Evolutionary conservation across 1,284 basidiomycete species (phyloP).

Genomic region (Porodaedalea pini): DNA sequence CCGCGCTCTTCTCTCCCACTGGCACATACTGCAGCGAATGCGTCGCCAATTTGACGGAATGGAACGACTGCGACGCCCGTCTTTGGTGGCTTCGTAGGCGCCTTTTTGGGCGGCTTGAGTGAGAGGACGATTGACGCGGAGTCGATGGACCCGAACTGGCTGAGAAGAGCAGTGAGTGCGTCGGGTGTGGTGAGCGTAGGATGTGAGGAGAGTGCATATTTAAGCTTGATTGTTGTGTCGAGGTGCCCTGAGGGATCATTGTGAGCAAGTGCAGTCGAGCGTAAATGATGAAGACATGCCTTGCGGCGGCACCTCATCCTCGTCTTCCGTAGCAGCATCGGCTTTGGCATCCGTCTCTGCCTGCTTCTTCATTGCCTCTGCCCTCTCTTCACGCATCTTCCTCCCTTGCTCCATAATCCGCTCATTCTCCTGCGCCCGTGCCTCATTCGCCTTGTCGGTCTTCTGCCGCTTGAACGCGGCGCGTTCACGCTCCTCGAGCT

Average conservation of each 20-base stretch:
- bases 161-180: conserved; percentile 49
- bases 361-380: conserved; percentile 47
- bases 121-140: conserved; percentile 60
- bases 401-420: conserved; percentile 77
- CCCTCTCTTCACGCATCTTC: conserved; percentile 64
- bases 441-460: conserved; percentile 55
- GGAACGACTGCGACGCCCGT: conserved; percentile 67
- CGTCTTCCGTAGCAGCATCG: conserved; percentile 34
- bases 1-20: conserved; percentile 49
- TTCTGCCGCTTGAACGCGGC: conserved; percentile 68
- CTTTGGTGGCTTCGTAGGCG: conserved; percentile 50
- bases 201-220: conserved; percentile 55
- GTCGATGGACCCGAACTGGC: conserved; percentile 60
- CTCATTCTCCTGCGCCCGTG: conserved; percentile 62
- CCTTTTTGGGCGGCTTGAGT: conserved; percentile 57
- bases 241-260: conserved; percentile 45
- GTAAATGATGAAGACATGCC: conserved; percentile 37
- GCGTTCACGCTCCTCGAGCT: conserved; percentile 79
- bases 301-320: conserved; percentile 41
- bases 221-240: conserved; percentile 72
- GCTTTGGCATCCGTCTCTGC: conserved; percentile 37
- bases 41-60: conserved; percentile 68
- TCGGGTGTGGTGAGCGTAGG: conserved; percentile 51
- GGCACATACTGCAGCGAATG: conserved; percentile 67
- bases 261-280: not conserved